These are phyloP conservation scores for Penicillium riverlandense DNA, from an alignment of 495 filamentous ascomycete genomes.

Conservation along the genomic window DNA sequence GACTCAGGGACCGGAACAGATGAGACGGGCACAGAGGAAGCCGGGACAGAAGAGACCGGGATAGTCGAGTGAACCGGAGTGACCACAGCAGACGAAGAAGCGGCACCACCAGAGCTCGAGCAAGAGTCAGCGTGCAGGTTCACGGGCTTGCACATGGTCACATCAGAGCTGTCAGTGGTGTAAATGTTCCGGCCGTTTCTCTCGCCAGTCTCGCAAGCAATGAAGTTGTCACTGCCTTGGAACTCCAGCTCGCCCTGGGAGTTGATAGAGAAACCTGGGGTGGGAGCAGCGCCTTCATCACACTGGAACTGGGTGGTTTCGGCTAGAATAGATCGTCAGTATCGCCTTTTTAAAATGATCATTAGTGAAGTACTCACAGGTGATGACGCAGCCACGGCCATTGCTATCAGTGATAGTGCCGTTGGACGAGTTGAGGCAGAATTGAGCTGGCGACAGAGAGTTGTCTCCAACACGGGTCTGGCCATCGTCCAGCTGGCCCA, in stretches of 20 bases:
- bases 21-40: neutral
- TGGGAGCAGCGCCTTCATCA: slow-evolving; percentile 42
- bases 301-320: slow-evolving; percentile 60
- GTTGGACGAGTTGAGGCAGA: slow-evolving; percentile 29
- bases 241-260: slow-evolving; percentile 40
- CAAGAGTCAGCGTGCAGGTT: slow-evolving; percentile 43
- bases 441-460: slow-evolving; percentile 24
- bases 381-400: slow-evolving; percentile 50
- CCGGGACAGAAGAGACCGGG: neutral
- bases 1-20: slow-evolving; percentile 1
- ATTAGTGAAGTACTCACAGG: slow-evolving; percentile 26
- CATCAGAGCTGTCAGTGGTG: slow-evolving; percentile 32
- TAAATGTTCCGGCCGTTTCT: slow-evolving; percentile 47
- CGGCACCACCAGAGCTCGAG: slow-evolving; percentile 16
- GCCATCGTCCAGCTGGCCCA: slow-evolving; percentile 46
- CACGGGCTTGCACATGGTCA: slow-evolving; percentile 40
- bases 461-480: slow-evolving; percentile 42
- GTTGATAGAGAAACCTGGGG: slow-evolving; percentile 40
- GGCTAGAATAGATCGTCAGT: slow-evolving; percentile 20
- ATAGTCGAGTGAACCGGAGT: neutral
- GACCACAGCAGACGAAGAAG: neutral
- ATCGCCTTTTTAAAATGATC: too few species aligned
- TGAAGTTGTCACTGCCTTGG: slow-evolving; percentile 39
- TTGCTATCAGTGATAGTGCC: slow-evolving; percentile 42
- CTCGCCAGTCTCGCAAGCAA: slow-evolving; percentile 47